Evolutionary conservation across 2,329 filamentous ascomycete species (phyloP), one percentile per base, ranked within the genome.

Genomic region (Triangularia verruculosa): DNA sequence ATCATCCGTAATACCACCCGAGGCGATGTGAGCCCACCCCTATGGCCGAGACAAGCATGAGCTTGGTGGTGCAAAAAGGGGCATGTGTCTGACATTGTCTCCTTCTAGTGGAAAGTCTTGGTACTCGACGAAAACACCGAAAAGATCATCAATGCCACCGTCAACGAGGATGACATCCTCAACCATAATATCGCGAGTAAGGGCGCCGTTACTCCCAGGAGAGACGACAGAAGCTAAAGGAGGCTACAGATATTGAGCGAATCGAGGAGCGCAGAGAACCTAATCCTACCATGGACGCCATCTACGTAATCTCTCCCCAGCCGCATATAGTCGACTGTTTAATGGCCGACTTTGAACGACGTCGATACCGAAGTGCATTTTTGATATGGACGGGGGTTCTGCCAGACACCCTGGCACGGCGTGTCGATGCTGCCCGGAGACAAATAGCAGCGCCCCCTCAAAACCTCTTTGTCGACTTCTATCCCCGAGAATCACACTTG

Each of bases 161-260:
- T 94, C 75, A 94, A 92, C 73, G 91, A 97, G 81, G 94, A 99
- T 86, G 92, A 97, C 73, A 96, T 99, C 70, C 89, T 99, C 78
- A 96, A 96, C 75, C 88, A 93, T 78, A 97, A 97, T 76, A 91
- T 99, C 77, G 94, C 93, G 70, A 97, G 93, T 97, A 84, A 39
- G 68, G n/a, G n/a, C 56, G 63, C 53, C 63, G n/a, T 70, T 64
- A n/a, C 66, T 60, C 60, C 56, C 12, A 20, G 61, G 11, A 57
- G 59, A 27, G 15, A 39, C 43, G 22, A 55, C 34, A n/a, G 51
- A 59, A 27, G 62, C 71, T 72, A 61, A 71, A 64, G 52, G 61
- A 63, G 63, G 55, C n/a, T n/a, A 64, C 77, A 96, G 93, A 97
- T 78, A 94, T 99, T 76, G 94, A 98, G 82, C 87, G 87, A 73